A percentile compares a stretch with the other conserved stretches of the same genome.
Conservation (phyloP, 2,329 filamentous ascomycete species). For the Aaosphaeria pasadenensis region DNA sequence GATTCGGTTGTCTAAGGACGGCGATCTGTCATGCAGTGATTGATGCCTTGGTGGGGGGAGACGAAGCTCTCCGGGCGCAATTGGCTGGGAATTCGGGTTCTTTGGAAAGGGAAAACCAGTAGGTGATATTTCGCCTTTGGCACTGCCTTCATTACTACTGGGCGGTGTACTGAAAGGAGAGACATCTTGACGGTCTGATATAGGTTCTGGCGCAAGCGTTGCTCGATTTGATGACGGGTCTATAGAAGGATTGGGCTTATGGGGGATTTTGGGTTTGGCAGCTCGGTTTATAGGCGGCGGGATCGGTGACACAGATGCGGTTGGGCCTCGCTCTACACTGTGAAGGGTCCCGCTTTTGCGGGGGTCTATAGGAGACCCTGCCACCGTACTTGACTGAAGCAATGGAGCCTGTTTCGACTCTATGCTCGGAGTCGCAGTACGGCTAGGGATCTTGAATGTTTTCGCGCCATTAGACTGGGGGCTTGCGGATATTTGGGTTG, state of each 20-base stretch:
- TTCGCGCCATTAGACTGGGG: conserved; percentile 17
- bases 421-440: conserved; percentile 39
- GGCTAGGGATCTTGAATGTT: conserved; percentile 38
- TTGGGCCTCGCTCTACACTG: conserved; percentile 22
- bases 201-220: conserved; percentile 38
- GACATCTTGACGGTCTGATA: conserved; percentile 42
- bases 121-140: conserved; percentile 26
- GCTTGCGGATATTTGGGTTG: conserved; percentile 5
- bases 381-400: conserved; percentile 17
- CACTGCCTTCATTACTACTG: conserved; percentile 66
- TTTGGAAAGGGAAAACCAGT: conserved; percentile 13
- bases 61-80: conserved; percentile 24
- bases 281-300: conserved; percentile 78
- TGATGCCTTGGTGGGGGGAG: conserved; percentile 31
- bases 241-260: conserved; percentile 39
- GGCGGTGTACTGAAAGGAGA: conserved; percentile 90
- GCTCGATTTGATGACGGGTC: conserved; percentile 13
- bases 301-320: conserved; percentile 37
- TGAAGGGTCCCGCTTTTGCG: conserved; percentile 17
- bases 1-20: conserved; percentile 18
- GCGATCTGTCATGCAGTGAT: conserved; percentile 23
- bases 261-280: conserved; percentile 69
- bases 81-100: conserved; percentile 22
- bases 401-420: conserved; percentile 39
- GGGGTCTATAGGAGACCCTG: conserved; percentile 20